phyloP scores from a whole-genome alignment of 768 basidiomycete species.

The Pluteus cervinus region DNA sequence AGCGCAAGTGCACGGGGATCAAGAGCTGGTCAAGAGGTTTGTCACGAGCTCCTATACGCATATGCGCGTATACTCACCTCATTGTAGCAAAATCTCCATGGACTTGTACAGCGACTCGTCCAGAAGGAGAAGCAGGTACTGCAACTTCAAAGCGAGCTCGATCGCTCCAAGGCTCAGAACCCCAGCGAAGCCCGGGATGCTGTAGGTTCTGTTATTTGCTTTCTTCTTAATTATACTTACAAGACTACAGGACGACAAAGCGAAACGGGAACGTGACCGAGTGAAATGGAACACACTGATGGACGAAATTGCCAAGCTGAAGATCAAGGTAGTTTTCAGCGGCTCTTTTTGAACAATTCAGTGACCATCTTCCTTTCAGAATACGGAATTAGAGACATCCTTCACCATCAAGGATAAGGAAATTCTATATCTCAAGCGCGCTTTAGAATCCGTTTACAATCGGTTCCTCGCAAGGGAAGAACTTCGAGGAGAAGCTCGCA shows the following conservation, averaged over 20 bases:
- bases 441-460: constrained; percentile 83
- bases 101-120: constrained; percentile 72
- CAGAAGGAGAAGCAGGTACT: constrained; percentile 83
- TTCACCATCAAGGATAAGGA: constrained; percentile 64
- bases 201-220: constrained; percentile 31
- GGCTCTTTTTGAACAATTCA: no score
- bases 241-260: constrained; percentile 55
- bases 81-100: constrained; percentile 50
- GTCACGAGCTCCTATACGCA: constrained; percentile 3
- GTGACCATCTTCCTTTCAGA: constrained; percentile 30
- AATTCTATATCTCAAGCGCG: constrained; percentile 68
- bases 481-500: constrained; percentile 35
- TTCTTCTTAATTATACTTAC: neutral
- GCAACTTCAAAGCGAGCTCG: constrained; percentile 68
- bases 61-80: neutral
- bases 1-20: constrained; percentile 31
- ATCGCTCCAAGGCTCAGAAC: constrained; percentile 51
- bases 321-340: constrained; percentile 69
- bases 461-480: constrained; percentile 63
- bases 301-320: constrained; percentile 70
- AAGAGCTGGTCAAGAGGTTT: constrained; percentile 54
- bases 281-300: constrained; percentile 64
- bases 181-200: constrained; percentile 52
- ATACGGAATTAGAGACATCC: constrained; percentile 41
- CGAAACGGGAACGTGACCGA: constrained; percentile 70